Evolutionary conservation across 192 early-diverging fungal genomes (phyloP), one percentile per base, ranked within the genome.

Genomic region (Umbelopsis isabellina): DNA sequence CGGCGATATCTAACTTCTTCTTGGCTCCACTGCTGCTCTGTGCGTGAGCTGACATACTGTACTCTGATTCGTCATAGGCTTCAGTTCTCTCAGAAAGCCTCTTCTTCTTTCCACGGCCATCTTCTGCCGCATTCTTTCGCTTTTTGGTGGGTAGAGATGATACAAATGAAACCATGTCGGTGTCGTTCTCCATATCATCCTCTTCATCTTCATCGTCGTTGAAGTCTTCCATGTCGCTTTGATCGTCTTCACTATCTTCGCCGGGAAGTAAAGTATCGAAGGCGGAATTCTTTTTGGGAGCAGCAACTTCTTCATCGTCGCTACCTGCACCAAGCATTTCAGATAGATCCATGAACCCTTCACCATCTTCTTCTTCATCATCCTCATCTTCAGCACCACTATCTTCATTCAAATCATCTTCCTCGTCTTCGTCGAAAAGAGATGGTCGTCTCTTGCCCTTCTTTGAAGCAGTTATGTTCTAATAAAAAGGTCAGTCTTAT

Each of bases 21-120:
- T 84, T 84, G 2, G 75, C 74, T 27, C 71, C 76, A 58, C 67
- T 76, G 21, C 72, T 66, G 21, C 84, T 77, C 21, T 67, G 30
- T 64, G 80, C 74, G 12, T 70, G 78, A 5, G 75, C 75, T 10
- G 80, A 67, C 52, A 91, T 71, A 68, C 91, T 89, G 74, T 84
- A 95, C 72, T 94, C 93, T 0, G 82, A 88, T 76, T 94, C 92
- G 9, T 88, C 78, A 44, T 83, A 89, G 1, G 83, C 87, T 82
- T 95, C 93, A 4, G 87, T 91, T 33, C 78, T 65, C 76, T 91
- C 89, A 37, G 74, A 69, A 13, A 89, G 52, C 65, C 80, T 89
- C 67, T 87, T 90, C 65, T 84, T 70, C 51, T 79, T 84, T 49
- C 74, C 78, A 12, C 66, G 70, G 3, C 53, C 58, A 2, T 69